A percentile compares a stretch with the other conserved stretches of the same genome.
Conservation (phyloP, 1,284 basidiomycete genomes). For the Ceratobasidium sp. region DNA sequence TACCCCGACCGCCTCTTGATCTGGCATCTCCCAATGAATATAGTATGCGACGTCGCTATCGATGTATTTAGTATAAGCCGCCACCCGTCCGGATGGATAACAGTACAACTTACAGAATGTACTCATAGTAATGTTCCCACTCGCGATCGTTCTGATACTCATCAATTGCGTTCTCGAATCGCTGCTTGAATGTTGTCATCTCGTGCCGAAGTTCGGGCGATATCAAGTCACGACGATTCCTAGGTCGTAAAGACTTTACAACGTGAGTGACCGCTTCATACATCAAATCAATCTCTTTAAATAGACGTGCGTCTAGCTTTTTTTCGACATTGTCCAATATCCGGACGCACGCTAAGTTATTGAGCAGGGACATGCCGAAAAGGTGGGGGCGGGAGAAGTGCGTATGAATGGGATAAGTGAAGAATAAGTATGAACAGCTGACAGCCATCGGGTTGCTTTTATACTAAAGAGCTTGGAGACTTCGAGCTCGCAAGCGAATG, state of each 20-base stretch:
- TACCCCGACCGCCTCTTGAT: not conserved
- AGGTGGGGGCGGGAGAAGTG: not conserved
- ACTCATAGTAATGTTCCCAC: slow-evolving; percentile 1
- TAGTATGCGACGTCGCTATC: slow-evolving; percentile 4
- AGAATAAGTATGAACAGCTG: no score
- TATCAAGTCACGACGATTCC: not conserved
- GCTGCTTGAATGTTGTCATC: no score
- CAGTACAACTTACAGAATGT: slow-evolving; percentile 10
- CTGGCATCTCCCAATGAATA: not conserved
- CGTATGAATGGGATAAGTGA: no score
- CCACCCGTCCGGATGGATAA: no score
- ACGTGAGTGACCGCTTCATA: not conserved
- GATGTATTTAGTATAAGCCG: not conserved
- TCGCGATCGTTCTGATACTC: not conserved
- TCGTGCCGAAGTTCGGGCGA: no score
- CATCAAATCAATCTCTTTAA: not conserved
- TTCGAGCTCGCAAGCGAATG: no score
- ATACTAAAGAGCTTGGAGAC: no score
- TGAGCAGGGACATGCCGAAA: not conserved
- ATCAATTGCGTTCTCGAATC: not conserved
- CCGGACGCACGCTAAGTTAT: not conserved
- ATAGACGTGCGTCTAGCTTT: not conserved
- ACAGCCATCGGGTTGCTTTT: no score
- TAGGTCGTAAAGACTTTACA: not conserved
- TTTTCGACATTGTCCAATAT: not conserved